Evolutionary conservation across 768 basidiomycete species (phyloP).

Genomic region (Dentipellis sp.): DNA sequence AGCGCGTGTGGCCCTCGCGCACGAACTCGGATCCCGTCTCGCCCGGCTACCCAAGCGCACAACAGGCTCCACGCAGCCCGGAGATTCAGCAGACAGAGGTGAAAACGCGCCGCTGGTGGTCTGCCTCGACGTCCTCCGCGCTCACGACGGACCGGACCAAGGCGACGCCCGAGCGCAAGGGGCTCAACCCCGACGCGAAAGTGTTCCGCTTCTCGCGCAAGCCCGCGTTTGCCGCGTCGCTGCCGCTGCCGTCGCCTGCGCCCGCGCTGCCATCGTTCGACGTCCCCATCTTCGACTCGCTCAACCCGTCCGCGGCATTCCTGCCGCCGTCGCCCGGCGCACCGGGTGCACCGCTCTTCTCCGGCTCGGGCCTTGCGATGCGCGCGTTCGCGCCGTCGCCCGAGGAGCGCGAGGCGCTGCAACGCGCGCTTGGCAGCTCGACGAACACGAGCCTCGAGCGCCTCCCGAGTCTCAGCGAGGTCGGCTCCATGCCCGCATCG

Average conservation of each 20-base stretch:
- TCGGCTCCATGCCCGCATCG: conserved; percentile 63
- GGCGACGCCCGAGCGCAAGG: conserved; percentile 42
- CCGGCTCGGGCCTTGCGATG: conserved; percentile 20
- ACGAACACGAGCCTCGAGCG: conserved; percentile 55
- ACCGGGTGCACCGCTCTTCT: conserved; percentile 20
- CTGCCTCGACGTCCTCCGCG: not conserved
- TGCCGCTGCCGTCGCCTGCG: conserved; percentile 5
- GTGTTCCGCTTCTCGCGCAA: conserved; percentile 52
- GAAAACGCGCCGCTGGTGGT: conserved; percentile 4
- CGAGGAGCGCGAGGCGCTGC: conserved; percentile 77
- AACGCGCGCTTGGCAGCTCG: conserved; percentile 73
- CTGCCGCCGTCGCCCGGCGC: not conserved
- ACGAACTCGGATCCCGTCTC: conserved; percentile 15
- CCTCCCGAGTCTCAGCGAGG: conserved; percentile 70
- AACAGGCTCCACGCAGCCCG: not conserved
- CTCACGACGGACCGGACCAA: conserved; percentile 10
- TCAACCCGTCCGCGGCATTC: conserved; percentile 7
- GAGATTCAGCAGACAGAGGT: conserved; percentile 4
- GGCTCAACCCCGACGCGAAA: conserved; percentile 81
- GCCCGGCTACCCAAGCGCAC: not conserved
- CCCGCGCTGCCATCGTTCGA: conserved; percentile 10
- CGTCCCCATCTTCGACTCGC: conserved; percentile 12
- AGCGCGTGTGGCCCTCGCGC: conserved; percentile 13
- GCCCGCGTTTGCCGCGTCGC: conserved; percentile 12
- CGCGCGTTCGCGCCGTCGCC: conserved; percentile 86